Conservation (phyloP, 139 green algal genomes). For the Parachlorella kessleri region DNA sequence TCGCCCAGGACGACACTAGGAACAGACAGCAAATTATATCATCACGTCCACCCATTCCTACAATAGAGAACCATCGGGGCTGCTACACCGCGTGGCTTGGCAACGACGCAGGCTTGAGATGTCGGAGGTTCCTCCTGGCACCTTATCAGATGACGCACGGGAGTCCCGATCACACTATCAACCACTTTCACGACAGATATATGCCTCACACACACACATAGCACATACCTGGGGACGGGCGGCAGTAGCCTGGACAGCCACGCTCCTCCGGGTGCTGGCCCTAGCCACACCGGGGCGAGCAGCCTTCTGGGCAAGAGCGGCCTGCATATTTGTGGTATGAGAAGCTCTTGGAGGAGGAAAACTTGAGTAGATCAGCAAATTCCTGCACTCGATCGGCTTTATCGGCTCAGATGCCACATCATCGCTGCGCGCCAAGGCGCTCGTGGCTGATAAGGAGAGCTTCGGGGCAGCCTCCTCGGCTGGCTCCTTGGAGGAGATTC, state of each 20-base stretch:
- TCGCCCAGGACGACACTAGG: not conserved
- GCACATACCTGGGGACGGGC: not conserved
- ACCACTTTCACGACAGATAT: not conserved
- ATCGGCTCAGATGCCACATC: not conserved
- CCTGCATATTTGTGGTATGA: slow-evolving; percentile 15
- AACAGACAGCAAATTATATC: not conserved
- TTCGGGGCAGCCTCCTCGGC: too few species aligned
- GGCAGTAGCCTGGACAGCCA: slow-evolving; percentile 11
- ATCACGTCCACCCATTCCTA: not conserved
- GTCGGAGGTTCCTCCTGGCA: not conserved
- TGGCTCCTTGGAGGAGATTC: too few species aligned
- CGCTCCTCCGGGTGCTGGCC: not conserved
- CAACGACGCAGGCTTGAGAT: not conserved
- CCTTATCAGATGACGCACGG: not conserved
- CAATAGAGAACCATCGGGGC: not conserved
- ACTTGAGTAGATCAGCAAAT: too few species aligned
- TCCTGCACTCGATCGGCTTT: too few species aligned
- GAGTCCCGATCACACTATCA: not conserved
- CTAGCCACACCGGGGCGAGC: not conserved
- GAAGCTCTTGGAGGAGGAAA: too few species aligned
- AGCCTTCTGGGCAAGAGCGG: slow-evolving; percentile 3
- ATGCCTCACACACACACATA: not conserved
- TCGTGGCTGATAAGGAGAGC: not conserved
- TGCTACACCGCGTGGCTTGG: not conserved
- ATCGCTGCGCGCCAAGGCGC: not conserved